These are phyloP conservation scores for Paramecium pentaurelia DNA, from an alignment of 73 alveolate species.

Conservation along the genomic window DNA sequence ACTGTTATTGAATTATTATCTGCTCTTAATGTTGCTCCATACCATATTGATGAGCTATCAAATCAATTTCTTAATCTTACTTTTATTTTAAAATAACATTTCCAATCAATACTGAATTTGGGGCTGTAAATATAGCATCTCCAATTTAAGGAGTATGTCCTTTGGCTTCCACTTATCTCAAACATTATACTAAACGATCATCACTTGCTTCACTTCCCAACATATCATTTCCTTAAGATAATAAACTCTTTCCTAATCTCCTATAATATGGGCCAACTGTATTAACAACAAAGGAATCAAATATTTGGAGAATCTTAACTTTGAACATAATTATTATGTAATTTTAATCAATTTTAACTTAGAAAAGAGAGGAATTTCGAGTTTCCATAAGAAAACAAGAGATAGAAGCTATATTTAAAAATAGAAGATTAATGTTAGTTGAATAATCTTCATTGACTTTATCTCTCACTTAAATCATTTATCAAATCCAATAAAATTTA, in stretches of 20 bases:
- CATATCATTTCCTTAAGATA: constrained; percentile 20
- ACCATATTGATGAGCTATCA: constrained; percentile 74
- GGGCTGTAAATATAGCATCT: constrained; percentile 72
- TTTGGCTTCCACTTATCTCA: constrained; percentile 37
- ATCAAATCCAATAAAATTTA: not conserved
- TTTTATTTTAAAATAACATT: constrained; percentile 64
- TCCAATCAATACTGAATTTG: constrained; percentile 75
- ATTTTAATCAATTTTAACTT: not conserved
- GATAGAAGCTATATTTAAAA: not conserved
- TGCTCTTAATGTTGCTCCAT: constrained; percentile 76
- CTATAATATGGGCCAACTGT: constrained; percentile 47
- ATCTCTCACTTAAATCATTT: not conserved
- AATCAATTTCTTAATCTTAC: not conserved
- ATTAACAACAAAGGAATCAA: constrained; percentile 15
- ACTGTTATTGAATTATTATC: constrained; percentile 65
- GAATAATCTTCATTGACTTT: not conserved
- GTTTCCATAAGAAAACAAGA: not conserved
- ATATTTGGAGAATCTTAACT: not conserved
- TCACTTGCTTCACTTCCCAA: constrained; percentile 41
- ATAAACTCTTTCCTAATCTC: constrained; percentile 37
- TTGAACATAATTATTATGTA: constrained; percentile 29
- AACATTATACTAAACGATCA: constrained; percentile 56
- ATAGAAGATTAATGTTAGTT: not conserved
- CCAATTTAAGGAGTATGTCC: constrained; percentile 25
- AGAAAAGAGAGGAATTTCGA: not conserved